A percentile compares a stretch with the other conserved stretches of the same genome.
These are phyloP conservation scores for Lotus japonicus DNA, from an alignment of 306 rosid genomes.

Conservation along the genomic window DNA sequence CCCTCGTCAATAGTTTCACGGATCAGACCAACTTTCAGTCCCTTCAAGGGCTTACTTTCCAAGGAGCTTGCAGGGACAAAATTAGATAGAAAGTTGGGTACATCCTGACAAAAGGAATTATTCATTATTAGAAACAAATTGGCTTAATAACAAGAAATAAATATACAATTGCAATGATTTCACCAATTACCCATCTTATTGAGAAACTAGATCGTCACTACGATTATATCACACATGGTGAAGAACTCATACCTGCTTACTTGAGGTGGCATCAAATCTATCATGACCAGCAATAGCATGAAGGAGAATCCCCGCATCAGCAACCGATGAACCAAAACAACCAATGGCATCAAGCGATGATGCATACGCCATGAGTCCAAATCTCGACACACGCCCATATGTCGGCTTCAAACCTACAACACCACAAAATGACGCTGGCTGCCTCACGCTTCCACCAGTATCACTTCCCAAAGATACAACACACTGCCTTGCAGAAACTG, in stretches of 20 bases:
- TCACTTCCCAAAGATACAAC: conserved; percentile 93
- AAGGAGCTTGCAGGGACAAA: conserved; percentile 38
- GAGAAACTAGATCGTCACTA: conserved; percentile 5
- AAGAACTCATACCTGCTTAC: conserved; percentile 55
- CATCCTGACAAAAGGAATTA: conserved; percentile 50
- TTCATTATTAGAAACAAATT: conserved; percentile 8
- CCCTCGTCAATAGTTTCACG: conserved; percentile 84
- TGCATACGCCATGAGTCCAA: conserved; percentile 94
- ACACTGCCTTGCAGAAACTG: conserved; percentile 96
- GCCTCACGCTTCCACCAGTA: conserved; percentile 99
- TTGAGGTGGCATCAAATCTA: conserved; percentile 83
- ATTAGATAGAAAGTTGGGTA: conserved; percentile 53
- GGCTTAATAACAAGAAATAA: conserved; percentile 4
- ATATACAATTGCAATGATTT: conserved; percentile 1
- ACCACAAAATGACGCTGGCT: conserved; percentile 97
- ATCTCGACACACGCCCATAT: conserved; percentile 90
- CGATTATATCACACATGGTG: not conserved
- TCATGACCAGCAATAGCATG: conserved; percentile 86
- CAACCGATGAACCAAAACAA: conserved; percentile 87
- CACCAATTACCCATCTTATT: not conserved
- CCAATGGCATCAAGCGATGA: conserved; percentile 98
- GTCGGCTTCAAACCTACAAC: conserved; percentile 98
- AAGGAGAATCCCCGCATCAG: conserved; percentile 89
- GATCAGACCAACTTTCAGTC: conserved; percentile 79
- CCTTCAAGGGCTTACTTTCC: conserved; percentile 83